These are phyloP conservation scores for Rubus idaeus DNA, from an alignment of 306 rosid genomes.

Conservation along the genomic window DNA sequence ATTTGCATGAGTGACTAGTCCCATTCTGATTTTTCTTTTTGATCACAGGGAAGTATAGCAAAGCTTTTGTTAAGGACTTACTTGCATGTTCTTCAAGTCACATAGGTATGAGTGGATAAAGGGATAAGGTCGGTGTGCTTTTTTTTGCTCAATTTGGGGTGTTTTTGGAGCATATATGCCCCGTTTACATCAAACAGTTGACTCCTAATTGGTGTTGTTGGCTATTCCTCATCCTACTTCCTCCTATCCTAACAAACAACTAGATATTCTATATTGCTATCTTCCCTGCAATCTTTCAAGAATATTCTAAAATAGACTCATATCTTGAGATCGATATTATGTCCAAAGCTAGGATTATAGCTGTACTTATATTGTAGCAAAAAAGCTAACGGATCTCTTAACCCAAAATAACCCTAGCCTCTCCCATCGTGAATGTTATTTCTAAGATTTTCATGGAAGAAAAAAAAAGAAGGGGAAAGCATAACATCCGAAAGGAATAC, in stretches of 20 bases:
- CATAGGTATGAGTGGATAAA: background rate
- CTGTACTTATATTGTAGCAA: no score
- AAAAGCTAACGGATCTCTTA: no score
- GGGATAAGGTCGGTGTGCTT: background rate
- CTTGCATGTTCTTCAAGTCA: background rate
- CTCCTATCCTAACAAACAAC: background rate
- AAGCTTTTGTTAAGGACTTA: no score
- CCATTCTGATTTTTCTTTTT: background rate
- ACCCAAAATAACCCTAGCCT: no score
- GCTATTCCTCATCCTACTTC: background rate
- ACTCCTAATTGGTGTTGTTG: background rate
- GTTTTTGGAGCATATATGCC: conserved; percentile 7
- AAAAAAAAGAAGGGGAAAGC: no score
- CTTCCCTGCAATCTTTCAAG: conserved; percentile 34
- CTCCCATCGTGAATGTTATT: no score
- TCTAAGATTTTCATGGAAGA: no score
- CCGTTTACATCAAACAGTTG: conserved; percentile 12
- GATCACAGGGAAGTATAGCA: no score
- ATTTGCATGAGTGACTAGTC: conserved; percentile 11
- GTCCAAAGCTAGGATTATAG: no score
- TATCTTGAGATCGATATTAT: no score
- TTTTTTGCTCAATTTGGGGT: conserved; percentile 22
- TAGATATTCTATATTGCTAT: conserved; percentile 4
- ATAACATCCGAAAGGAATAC: no score
- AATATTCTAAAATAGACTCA: background rate